Evolutionary conservation across 2,329 filamentous ascomycete genomes (phyloP).

Genomic region (Tolypocladium guangdongense): DNA sequence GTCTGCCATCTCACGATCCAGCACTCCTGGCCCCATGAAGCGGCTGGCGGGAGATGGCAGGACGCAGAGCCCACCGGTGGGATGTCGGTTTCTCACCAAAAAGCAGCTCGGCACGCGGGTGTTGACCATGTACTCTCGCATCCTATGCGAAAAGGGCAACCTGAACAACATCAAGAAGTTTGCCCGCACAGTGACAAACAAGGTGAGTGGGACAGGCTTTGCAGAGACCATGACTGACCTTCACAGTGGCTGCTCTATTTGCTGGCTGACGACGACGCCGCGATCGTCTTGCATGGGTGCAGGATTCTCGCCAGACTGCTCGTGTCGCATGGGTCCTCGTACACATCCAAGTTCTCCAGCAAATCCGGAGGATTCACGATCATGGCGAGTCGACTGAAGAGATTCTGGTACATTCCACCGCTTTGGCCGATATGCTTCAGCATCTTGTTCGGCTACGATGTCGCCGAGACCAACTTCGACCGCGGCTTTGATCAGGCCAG

Average conservation of each 20-base stretch:
- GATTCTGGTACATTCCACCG: slow-evolving; percentile 79
- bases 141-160: slow-evolving; percentile 66
- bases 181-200: slow-evolving; percentile 88
- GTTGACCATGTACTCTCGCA: slow-evolving; percentile 63
- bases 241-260: slow-evolving; percentile 80
- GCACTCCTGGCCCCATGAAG: slow-evolving; percentile 27
- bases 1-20: slow-evolving; percentile 26
- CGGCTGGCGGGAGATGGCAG: slow-evolving; percentile 26
- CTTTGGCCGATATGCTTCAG: slow-evolving; percentile 85
- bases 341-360: slow-evolving; percentile 70
- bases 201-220: slow-evolving; percentile 39
- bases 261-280: slow-evolving; percentile 73
- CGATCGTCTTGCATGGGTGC: slow-evolving; percentile 68
- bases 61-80: slow-evolving; percentile 16
- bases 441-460: slow-evolving; percentile 76
- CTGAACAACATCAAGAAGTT: slow-evolving; percentile 69
- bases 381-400: slow-evolving; percentile 68
- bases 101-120: slow-evolving; percentile 65
- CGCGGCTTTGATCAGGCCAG: slow-evolving; percentile 63
- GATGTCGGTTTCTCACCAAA: slow-evolving; percentile 40
- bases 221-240: slow-evolving; percentile 5
- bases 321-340: slow-evolving; percentile 68
- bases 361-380: slow-evolving; percentile 85
- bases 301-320: slow-evolving; percentile 78
- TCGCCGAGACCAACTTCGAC: slow-evolving; percentile 63